phyloP scores from a whole-genome alignment of 192 early-diverging fungal genomes.

The Backusella macrospora region DNA sequence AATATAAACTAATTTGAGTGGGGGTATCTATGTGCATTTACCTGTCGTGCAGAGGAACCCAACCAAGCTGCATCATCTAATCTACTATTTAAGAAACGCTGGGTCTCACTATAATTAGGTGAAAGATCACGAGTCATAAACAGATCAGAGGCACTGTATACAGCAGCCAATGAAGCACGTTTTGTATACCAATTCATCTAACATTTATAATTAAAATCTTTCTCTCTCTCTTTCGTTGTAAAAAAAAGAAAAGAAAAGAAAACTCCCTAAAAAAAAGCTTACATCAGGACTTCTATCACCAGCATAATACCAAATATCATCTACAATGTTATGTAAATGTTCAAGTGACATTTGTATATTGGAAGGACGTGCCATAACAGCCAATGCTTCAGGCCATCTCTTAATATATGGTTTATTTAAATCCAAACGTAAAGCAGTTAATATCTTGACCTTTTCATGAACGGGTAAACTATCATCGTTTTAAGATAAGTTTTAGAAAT shows the following conservation, averaged over 20 bases:
- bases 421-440: conserved; percentile 65
- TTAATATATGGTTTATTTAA: conserved; percentile 71
- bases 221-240: not conserved
- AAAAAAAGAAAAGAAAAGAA: too few species aligned
- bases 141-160: conserved; percentile 87
- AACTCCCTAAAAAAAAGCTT: conserved; percentile 22
- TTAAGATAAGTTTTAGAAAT: too few species aligned
- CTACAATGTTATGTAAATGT: conserved; percentile 71
- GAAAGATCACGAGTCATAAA: conserved; percentile 93
- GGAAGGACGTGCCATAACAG: conserved; percentile 79
- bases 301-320: conserved; percentile 88
- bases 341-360: conserved; percentile 70
- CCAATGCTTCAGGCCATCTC: conserved; percentile 79
- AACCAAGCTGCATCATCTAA: conserved; percentile 69
- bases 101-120: conserved; percentile 70
- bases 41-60: conserved; percentile 52
- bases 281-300: conserved; percentile 84
- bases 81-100: conserved; percentile 77
- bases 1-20: not conserved
- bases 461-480: conserved; percentile 41
- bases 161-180: conserved; percentile 75
- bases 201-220: not conserved
- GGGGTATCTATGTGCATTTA: conserved; percentile 8
- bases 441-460: conserved; percentile 60
- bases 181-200: conserved; percentile 92